Conservation (phyloP, 2,329 filamentous ascomycete species). For the Arthrinium puccinioides region DNA sequence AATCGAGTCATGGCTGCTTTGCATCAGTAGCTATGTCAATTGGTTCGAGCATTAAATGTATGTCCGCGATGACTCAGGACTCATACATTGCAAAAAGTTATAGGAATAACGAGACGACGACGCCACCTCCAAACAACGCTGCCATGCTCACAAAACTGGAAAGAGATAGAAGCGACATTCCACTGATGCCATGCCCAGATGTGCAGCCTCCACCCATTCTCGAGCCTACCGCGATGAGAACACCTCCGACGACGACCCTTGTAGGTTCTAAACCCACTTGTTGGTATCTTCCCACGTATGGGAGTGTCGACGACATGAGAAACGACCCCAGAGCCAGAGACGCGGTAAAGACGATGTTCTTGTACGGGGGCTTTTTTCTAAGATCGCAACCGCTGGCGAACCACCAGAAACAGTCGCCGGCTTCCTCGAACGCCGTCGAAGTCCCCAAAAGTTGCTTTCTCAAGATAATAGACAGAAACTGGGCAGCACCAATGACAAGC, state of each 20-base stretch:
- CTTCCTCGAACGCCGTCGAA: conserved; percentile 54
- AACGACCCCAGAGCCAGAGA: conserved; percentile 43
- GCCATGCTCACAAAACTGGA: conserved; percentile 56
- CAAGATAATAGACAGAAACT: conserved; percentile 46
- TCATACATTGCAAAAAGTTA: too few relatives aligned
- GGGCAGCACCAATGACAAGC: conserved; percentile 49
- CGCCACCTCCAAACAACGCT: conserved; percentile 48
- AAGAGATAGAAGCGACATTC: conserved; percentile 53
- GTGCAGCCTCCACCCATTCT: conserved; percentile 60
- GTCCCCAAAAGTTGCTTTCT: conserved; percentile 51
- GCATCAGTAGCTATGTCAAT: too few relatives aligned
- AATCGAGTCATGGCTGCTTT: too few relatives aligned
- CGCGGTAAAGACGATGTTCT: conserved; percentile 42
- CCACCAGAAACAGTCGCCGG: conserved; percentile 47
- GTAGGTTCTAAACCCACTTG: conserved; percentile 13
- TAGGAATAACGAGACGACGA: conserved; percentile 14
- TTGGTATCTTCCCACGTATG: conserved; percentile 18
- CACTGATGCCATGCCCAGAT: conserved; percentile 62
- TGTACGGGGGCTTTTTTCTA: conserved; percentile 21
- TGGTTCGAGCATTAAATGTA: too few relatives aligned
- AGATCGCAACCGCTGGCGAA: conserved; percentile 19
- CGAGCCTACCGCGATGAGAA: conserved; percentile 51
- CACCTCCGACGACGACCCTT: conserved; percentile 44
- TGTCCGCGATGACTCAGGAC: too few relatives aligned
- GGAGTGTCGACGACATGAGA: conserved; percentile 23